Evolutionary conservation across 2,329 filamentous ascomycete genomes (phyloP).

Genomic region (Dothistroma septosporum): DNA sequence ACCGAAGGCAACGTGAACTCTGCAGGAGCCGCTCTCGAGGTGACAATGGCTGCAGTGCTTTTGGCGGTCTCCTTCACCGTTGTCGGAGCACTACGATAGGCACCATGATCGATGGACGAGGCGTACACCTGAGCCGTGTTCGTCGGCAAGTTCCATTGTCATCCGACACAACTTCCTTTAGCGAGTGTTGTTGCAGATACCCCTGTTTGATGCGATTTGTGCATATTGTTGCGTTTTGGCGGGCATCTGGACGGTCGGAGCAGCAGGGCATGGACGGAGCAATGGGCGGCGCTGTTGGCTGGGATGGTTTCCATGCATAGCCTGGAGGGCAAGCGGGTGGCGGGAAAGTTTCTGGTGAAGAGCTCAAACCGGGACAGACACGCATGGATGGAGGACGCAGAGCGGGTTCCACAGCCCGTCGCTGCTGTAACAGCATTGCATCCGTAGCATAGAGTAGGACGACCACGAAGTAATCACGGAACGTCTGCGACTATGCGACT

Average conservation of each 20-base stretch:
- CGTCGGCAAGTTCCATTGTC: neutral
- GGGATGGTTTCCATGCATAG: slow-evolving; percentile 1
- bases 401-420: neutral
- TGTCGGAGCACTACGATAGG: slow-evolving; percentile 8
- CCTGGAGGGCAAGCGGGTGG: neutral
- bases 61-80: slow-evolving; percentile 7
- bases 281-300: neutral
- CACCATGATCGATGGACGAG: neutral
- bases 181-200: slow-evolving; percentile 5
- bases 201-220: slow-evolving; percentile 4
- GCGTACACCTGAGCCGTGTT: neutral
- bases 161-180: neutral
- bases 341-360: neutral
- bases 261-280: neutral
- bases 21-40: slow-evolving; percentile 5
- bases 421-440: neutral
- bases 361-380: neutral
- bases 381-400: slow-evolving; percentile 1
- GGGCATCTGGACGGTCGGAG: slow-evolving; percentile 1
- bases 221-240: slow-evolving; percentile 4
- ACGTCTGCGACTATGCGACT: neutral
- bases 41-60: slow-evolving; percentile 5
- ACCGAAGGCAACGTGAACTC: slow-evolving; percentile 20
- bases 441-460: neutral
- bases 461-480: slow-evolving; percentile 3